Conservation (phyloP, 2,329 filamentous ascomycete genomes). For the Sporothrix brasiliensis region DNA sequence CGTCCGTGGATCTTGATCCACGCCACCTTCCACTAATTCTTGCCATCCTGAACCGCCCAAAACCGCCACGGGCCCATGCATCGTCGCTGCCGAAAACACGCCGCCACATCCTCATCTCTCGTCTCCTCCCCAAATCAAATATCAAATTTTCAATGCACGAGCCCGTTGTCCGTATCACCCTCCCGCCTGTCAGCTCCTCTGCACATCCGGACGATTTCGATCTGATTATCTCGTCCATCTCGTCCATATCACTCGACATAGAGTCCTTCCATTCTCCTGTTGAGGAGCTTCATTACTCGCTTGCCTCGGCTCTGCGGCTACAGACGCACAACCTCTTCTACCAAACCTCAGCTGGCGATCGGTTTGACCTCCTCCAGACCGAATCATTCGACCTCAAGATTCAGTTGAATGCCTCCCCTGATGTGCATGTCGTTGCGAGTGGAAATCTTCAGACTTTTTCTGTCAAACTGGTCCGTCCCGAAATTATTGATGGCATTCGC, state of each 20-base stretch:
- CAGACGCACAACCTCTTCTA: conserved; percentile 92
- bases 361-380: conserved; percentile 84
- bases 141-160: conserved; percentile 97
- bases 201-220: conserved; percentile 81
- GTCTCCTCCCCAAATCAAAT: conserved; percentile 88
- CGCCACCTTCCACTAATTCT: conserved; percentile 86
- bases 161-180: conserved; percentile 84
- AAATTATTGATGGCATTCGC: conserved; percentile 88
- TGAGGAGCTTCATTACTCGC: conserved; percentile 82
- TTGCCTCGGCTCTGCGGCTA: conserved; percentile 79
- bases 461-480: conserved; percentile 84
- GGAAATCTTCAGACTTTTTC: conserved; percentile 85
- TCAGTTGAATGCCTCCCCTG: conserved; percentile 80
- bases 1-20: conserved; percentile 89
- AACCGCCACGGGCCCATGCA: background rate
- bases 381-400: conserved; percentile 87
- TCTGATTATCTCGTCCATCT: conserved; percentile 91
- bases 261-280: conserved; percentile 93
- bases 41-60: conserved; percentile 61
- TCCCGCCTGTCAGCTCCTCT: conserved; percentile 73
- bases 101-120: conserved; percentile 74
- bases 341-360: conserved; percentile 78
- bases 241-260: conserved; percentile 87
- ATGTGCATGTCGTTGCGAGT: conserved; percentile 78
- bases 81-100: conserved; percentile 45